Evolutionary conservation across 306 rosid species (phyloP).

Genomic region (Cicer chorassanicum): DNA sequence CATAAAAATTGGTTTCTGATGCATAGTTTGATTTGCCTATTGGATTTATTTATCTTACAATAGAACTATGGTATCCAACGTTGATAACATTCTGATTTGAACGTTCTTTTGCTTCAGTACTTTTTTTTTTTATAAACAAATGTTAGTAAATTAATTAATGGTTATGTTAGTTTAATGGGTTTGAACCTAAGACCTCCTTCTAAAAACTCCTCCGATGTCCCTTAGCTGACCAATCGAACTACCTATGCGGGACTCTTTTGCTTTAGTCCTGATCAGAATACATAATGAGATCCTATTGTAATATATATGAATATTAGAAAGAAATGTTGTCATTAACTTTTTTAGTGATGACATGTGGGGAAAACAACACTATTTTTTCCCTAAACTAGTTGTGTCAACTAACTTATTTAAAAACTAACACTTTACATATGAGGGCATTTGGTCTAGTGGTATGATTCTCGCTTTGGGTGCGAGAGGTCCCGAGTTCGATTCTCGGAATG

Average conservation of each 20-base stretch:
- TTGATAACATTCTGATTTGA: background rate
- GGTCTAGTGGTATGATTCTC: constrained; percentile 27
- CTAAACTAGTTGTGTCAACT: background rate
- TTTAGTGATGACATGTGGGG: background rate
- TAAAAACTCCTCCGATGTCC: too few species aligned
- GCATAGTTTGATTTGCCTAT: constrained; percentile 5
- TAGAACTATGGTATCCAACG: background rate
- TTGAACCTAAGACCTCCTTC: too few species aligned
- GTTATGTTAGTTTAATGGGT: too few species aligned
- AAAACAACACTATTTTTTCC: background rate
- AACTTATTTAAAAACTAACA: background rate
- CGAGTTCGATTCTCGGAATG: constrained; percentile 18
- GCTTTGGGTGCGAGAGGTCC: constrained; percentile 31
- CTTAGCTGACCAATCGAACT: too few species aligned
- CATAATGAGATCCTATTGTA: background rate
- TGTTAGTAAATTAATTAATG: too few species aligned
- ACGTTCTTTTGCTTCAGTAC: background rate
- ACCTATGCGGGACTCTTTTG: background rate
- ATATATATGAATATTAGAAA: background rate
- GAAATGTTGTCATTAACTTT: background rate
- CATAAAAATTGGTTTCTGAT: background rate
- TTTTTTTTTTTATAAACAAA: too few species aligned
- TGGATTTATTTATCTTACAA: constrained; percentile 9
- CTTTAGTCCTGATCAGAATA: background rate
- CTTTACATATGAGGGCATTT: background rate